phyloP scores from a whole-genome alignment of 306 rosid genomes.

The Cicer yamashitae region DNA sequence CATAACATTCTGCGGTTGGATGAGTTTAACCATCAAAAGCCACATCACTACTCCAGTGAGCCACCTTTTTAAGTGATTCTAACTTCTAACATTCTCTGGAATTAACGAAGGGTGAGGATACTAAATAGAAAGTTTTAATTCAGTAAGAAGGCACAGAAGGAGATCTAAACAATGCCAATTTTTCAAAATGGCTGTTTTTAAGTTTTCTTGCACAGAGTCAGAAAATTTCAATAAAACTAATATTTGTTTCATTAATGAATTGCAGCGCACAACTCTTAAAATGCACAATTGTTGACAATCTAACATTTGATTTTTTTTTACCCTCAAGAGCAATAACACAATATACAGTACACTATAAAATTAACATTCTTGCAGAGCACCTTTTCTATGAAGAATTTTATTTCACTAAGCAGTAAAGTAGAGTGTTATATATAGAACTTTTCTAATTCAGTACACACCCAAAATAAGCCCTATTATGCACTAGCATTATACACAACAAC shows the following conservation, averaged over 20 bases:
- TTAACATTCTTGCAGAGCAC: constrained; percentile 20
- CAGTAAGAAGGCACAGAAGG: not conserved
- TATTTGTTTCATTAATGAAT: constrained; percentile 4
- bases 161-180: constrained; percentile 11
- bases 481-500: not conserved
- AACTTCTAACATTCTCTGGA: constrained; percentile 24
- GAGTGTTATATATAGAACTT: constrained; percentile 26
- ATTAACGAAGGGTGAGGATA: constrained; percentile 18
- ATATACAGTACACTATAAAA: not conserved
- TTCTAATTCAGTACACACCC: not conserved
- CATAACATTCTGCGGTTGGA: constrained; percentile 32
- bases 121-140: constrained; percentile 19
- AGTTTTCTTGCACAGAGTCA: not conserved
- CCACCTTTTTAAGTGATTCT: constrained; percentile 23
- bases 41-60: not conserved
- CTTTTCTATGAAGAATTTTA: constrained; percentile 9
- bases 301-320: not conserved
- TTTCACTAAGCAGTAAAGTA: not conserved
- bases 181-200: not conserved
- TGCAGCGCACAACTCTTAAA: constrained; percentile 18
- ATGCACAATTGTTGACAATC: constrained; percentile 27
- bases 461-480: constrained; percentile 19
- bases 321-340: not conserved
- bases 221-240: constrained; percentile 31
- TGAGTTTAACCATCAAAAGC: constrained; percentile 39